A percentile compares a stretch with the other conserved stretches of the same genome.
Evolutionary conservation across 305 asterid genomes (phyloP).

Genomic region (Rubia peregrina): DNA sequence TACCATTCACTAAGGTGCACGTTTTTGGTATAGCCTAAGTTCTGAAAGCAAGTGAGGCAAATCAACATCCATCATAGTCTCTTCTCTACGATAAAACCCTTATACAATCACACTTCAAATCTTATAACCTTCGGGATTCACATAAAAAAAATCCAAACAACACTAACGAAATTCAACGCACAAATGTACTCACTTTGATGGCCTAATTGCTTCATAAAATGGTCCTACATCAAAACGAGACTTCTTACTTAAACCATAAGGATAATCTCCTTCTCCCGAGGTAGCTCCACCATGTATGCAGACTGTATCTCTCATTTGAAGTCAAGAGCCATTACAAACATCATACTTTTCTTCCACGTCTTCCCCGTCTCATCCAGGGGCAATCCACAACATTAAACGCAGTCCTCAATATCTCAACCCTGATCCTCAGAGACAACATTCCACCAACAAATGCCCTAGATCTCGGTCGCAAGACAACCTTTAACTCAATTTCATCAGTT

Average conservation of each 20-base stretch:
- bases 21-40: no score
- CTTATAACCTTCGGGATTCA: neutral
- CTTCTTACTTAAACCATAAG: conserved; percentile 28
- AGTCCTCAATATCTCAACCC: conserved; percentile 59
- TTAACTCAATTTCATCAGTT: no score
- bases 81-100: conserved; percentile 47
- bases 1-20: no score
- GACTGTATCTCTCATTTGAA: conserved; percentile 88
- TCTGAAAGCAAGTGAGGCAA: conserved; percentile 72
- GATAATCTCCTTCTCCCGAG: conserved; percentile 29
- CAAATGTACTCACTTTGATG: conserved; percentile 70
- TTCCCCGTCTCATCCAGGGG: conserved; percentile 67
- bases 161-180: neutral
- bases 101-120: neutral
- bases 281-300: conserved; percentile 24
- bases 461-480: no score
- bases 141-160: neutral
- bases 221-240: conserved; percentile 61
- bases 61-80: conserved; percentile 63
- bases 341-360: conserved; percentile 88
- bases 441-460: conserved; percentile 30
- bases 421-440: conserved; percentile 48
- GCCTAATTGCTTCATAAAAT: conserved; percentile 94
- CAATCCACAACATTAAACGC: conserved; percentile 60
- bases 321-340: conserved; percentile 70